Evolutionary conservation across 2,329 filamentous ascomycete genomes (phyloP), one percentile per base, ranked within the genome.

Genomic region (Alternaria hordeiaustralica): DNA sequence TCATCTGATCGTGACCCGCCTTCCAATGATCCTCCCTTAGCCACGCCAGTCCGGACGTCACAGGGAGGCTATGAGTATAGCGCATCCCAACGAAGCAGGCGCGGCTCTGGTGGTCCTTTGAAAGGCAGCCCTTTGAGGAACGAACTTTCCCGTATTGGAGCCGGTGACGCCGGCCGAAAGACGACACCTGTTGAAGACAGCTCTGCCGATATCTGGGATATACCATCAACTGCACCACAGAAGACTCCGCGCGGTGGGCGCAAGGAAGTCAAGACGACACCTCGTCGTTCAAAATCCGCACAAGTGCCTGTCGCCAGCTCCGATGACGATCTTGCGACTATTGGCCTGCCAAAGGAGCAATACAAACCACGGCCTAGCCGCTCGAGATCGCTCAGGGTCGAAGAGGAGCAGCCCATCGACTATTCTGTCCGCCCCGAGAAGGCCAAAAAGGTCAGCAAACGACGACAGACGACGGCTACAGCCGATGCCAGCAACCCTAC

Each of bases 281-380:
- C 58, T 25, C 43, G 26, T 23, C 53, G 46, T 7, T 47, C 41
- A 18, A 67, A 66, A 13, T 65, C 33, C 26, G 60, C 47, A 65
- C 33, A 56, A 23, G 47, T 30, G 5, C 25, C 28, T 8, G 36
- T 4, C 0, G 25, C 44, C 10, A 57, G 26, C 10, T 73, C 71
- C 25, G 74, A 78, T 20, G 76, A 79, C 55, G 71, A 77, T 30
- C 51, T 71, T 3, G 33, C 60, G 6, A 63, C 55, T 6, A 69
- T 76, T 13, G 72, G 67, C 9, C 46, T 78, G 8, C 73, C 71
- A n/a, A 67, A 68, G 65, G 77, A 80, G 61, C 67, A 73, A 55
- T 80, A 80, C 55, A 76, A 77, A 36, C 77, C 78, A 30, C 74
- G 76, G 10, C 78, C 78, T 11, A 79, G 74, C 58, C 77, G 78